Evolutionary conservation across 2,329 filamentous ascomycete genomes (phyloP).

Genomic region (Nigrograna mackinnonii): DNA sequence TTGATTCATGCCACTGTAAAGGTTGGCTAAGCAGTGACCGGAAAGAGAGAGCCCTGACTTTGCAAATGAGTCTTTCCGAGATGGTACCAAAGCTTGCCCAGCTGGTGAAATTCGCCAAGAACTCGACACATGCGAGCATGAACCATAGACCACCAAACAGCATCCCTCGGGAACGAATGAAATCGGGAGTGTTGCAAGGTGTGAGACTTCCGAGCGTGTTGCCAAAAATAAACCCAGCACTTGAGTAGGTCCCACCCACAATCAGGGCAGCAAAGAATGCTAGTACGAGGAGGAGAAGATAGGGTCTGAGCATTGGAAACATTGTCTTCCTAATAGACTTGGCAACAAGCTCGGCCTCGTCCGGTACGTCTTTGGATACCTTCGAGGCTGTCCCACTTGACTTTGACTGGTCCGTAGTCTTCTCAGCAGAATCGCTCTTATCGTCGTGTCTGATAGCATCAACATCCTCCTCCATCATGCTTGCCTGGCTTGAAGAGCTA

Average conservation of each 20-base stretch:
- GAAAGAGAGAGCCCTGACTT: constrained; percentile 66
- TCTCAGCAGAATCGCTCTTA: not conserved
- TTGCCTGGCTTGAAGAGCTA: constrained; percentile 20
- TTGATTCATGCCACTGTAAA: constrained; percentile 72
- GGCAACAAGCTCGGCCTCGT: constrained; percentile 16
- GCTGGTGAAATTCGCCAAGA: constrained; percentile 64
- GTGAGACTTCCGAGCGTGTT: constrained; percentile 62
- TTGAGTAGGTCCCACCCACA: constrained; percentile 62
- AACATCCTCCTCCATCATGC: constrained; percentile 21
- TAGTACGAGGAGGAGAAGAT: constrained; percentile 48
- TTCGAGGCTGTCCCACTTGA: no score
- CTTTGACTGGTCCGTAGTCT: constrained; percentile 9
- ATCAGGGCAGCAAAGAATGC: constrained; percentile 56
- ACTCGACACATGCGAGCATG: constrained; percentile 62
- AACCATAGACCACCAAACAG: constrained; percentile 65
- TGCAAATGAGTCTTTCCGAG: constrained; percentile 68
- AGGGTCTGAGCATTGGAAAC: constrained; percentile 47
- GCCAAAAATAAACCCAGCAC: constrained; percentile 63
- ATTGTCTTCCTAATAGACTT: constrained; percentile 34
- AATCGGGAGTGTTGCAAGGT: constrained; percentile 53
- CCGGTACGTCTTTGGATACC: constrained; percentile 8
- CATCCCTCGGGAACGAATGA: constrained; percentile 54
- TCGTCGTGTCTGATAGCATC: constrained; percentile 11
- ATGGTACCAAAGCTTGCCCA: constrained; percentile 61
- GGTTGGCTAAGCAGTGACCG: constrained; percentile 68